A percentile compares a stretch with the other conserved stretches of the same genome.
These are phyloP conservation scores for Dioscorea alata DNA, from an alignment of 106 monocot genomes.

Conservation along the genomic window DNA sequence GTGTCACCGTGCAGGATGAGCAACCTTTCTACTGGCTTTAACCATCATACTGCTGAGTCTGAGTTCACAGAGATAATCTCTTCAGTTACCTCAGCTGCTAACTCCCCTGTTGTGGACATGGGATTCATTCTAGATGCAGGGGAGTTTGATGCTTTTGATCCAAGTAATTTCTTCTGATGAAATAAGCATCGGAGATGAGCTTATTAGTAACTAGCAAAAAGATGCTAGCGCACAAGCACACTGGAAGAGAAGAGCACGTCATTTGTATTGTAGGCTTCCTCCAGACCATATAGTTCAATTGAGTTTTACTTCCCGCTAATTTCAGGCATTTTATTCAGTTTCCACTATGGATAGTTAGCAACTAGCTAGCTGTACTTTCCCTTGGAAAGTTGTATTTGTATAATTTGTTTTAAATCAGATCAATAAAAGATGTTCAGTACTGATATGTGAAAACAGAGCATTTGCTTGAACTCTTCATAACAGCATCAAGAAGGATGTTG, in stretches of 20 bases:
- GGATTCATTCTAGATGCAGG: not conserved
- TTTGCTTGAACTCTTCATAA: too few relatives aligned
- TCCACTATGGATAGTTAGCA: too few relatives aligned
- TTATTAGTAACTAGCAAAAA: not conserved
- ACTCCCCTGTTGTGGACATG: conserved; percentile 3
- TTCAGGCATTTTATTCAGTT: too few relatives aligned
- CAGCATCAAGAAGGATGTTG: too few relatives aligned
- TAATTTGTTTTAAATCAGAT: too few relatives aligned
- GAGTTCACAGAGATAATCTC: conserved; percentile 13
- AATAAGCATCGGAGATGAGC: not conserved
- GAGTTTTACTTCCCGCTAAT: not conserved
- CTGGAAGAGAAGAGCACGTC: not conserved
- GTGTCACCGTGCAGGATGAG: conserved; percentile 13
- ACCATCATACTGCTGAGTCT: not conserved
- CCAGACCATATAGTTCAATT: not conserved
- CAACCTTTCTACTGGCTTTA: not conserved
- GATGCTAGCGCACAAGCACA: not conserved
- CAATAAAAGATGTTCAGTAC: too few relatives aligned
- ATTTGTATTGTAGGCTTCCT: not conserved
- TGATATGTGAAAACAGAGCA: too few relatives aligned
- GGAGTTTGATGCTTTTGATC: not conserved
- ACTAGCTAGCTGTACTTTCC: too few relatives aligned
- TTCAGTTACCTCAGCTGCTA: conserved; percentile 4
- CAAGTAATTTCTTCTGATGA: not conserved
- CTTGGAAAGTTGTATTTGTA: too few relatives aligned